These are phyloP conservation scores for Yarrowia sp. DNA, from an alignment of 805 yeast species.

Conservation along the genomic window DNA sequence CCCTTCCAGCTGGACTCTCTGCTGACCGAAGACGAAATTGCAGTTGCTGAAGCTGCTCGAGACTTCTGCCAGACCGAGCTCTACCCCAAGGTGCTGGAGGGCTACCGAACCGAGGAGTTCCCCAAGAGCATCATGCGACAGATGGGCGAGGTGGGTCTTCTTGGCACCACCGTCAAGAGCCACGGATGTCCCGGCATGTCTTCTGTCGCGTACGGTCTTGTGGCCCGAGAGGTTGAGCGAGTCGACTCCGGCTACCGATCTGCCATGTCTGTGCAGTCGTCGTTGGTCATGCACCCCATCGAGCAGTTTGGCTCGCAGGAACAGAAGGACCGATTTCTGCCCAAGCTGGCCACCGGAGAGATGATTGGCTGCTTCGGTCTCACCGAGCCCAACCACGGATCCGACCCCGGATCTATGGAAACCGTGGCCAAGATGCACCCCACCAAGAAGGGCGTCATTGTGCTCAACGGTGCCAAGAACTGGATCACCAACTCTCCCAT, in stretches of 20 bases:
- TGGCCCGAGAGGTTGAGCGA: slow-evolving; percentile 46
- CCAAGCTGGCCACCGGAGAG: slow-evolving; percentile 43
- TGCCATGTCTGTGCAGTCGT: slow-evolving; percentile 46
- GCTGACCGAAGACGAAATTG: slow-evolving; percentile 42
- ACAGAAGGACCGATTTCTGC: slow-evolving; percentile 43
- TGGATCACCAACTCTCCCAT: slow-evolving; percentile 50
- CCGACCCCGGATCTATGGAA: slow-evolving; percentile 57
- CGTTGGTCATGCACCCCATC: slow-evolving; percentile 46
- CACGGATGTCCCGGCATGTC: slow-evolving; percentile 45
- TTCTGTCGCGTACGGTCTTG: slow-evolving; percentile 44
- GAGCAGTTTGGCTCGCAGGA: slow-evolving; percentile 42
- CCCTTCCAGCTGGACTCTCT: slow-evolving; percentile 38
- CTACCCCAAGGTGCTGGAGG: slow-evolving; percentile 43
- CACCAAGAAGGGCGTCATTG: slow-evolving; percentile 42
- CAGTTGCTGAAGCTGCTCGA: slow-evolving; percentile 40
- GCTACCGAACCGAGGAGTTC: slow-evolving; percentile 41
- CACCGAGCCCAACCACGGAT: slow-evolving; percentile 64
- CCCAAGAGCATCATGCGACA: slow-evolving; percentile 40
- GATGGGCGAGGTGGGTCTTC: slow-evolving; percentile 43
- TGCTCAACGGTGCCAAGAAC: slow-evolving; percentile 43
- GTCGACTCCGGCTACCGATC: slow-evolving; percentile 46
- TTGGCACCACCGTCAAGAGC: slow-evolving; percentile 44
- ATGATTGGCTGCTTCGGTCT: slow-evolving; percentile 59
- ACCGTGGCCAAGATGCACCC: slow-evolving; percentile 48
- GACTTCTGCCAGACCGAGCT: slow-evolving; percentile 41